Evolutionary conservation across 306 rosid species (phyloP).

Genomic region (Argentina anserina): DNA sequence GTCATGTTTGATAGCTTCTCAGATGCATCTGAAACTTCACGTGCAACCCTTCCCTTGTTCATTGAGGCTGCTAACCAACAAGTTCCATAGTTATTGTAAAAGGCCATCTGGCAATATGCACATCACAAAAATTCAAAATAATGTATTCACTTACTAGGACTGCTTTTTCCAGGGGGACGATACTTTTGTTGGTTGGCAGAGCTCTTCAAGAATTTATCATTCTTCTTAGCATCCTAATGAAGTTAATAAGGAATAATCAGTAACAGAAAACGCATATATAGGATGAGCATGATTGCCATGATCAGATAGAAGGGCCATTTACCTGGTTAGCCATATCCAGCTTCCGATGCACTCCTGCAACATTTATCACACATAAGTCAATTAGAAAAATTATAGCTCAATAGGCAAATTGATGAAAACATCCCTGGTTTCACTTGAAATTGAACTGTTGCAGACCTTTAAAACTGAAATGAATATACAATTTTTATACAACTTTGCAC

Average conservation of each 20-base stretch:
- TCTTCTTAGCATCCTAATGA: constrained; percentile 52
- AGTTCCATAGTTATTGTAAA: background rate
- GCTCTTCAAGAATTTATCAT: constrained; percentile 49
- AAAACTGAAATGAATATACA: background rate
- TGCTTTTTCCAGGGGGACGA: constrained; percentile 69
- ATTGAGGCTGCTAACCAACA: constrained; percentile 43
- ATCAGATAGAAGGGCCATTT: constrained; percentile 7
- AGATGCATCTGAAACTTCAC: constrained; percentile 63
- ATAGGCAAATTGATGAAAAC: background rate
- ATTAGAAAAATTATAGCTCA: background rate
- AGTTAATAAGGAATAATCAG: background rate
- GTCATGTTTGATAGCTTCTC: constrained; percentile 76
- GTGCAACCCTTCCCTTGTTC: constrained; percentile 51
- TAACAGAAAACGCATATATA: background rate
- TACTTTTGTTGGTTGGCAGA: constrained; percentile 49
- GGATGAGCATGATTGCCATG: background rate
- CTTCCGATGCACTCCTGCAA: constrained; percentile 90
- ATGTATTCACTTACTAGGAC: constrained; percentile 51
- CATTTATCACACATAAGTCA: constrained; percentile 22
- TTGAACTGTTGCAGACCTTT: background rate
- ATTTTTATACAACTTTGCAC: background rate
- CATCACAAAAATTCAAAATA: background rate
- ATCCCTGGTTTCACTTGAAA: background rate
- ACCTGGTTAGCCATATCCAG: constrained; percentile 80
- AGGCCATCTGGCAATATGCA: background rate